Percentiles rank a stretch among this genome's conserved stretches.
phyloP scores from a whole-genome alignment of 345 rosid genomes.

The Mangifera indica region DNA sequence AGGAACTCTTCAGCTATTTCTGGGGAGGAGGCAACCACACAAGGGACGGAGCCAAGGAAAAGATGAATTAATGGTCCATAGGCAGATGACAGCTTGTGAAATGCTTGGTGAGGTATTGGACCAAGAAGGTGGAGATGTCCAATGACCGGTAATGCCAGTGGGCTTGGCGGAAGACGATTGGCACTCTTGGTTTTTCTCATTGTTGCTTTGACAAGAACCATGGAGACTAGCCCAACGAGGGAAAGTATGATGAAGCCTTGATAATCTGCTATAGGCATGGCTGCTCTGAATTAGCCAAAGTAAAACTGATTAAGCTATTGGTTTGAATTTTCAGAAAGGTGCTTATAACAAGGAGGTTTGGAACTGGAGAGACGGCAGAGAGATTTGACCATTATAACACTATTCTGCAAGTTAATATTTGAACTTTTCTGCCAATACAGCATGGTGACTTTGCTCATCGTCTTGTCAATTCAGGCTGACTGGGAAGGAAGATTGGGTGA shows the following conservation, averaged over 20 bases:
- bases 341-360: constrained; percentile 7
- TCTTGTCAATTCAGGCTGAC: background rate
- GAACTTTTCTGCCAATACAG: background rate
- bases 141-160: constrained; percentile 49
- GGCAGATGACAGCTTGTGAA: constrained; percentile 51
- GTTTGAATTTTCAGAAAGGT: background rate
- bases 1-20: constrained; percentile 60
- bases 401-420: background rate
- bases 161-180: constrained; percentile 46
- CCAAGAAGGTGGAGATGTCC: constrained; percentile 64
- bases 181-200: constrained; percentile 17
- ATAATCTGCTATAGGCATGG: constrained; percentile 27
- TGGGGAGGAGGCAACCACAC: constrained; percentile 57
- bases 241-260: constrained; percentile 35
- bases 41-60: constrained; percentile 51
- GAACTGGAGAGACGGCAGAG: background rate
- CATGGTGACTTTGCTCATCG: background rate
- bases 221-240: constrained; percentile 41
- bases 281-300: background rate
- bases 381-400: too few relatives aligned
- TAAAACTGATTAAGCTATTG: background rate
- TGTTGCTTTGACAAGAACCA: constrained; percentile 30
- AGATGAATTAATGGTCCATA: constrained; percentile 59
- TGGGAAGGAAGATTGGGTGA: background rate
- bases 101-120: constrained; percentile 60